phyloP scores from a whole-genome alignment of 2,329 filamentous ascomycete genomes.

The Pseudocercospora cruenta region DNA sequence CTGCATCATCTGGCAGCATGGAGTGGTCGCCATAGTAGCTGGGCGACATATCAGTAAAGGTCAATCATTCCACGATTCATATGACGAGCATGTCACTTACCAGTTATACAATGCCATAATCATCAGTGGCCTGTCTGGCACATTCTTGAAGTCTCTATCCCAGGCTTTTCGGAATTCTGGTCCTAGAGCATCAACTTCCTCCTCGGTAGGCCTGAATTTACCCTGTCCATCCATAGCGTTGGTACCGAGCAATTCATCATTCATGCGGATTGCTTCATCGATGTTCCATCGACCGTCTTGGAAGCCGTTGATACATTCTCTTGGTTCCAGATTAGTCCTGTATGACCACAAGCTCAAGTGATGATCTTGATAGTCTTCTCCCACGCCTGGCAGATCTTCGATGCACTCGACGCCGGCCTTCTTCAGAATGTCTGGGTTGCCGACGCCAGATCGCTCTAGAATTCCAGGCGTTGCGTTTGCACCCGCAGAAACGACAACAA shows the following conservation, averaged over 20 bases:
- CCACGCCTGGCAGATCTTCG: constrained; percentile 39
- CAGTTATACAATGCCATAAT: constrained; percentile 46
- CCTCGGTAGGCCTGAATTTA: constrained; percentile 60
- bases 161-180: constrained; percentile 58
- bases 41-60: not conserved
- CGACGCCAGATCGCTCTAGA: constrained; percentile 65
- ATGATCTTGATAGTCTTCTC: constrained; percentile 39
- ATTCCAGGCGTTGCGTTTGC: constrained; percentile 60
- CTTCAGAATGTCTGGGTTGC: constrained; percentile 52
- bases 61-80: not conserved
- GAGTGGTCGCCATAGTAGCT: constrained; percentile 40
- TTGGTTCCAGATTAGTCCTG: constrained; percentile 48
- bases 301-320: constrained; percentile 60
- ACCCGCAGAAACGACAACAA: constrained; percentile 64
- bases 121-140: constrained; percentile 54
- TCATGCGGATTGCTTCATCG: constrained; percentile 50
- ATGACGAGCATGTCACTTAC: constrained; percentile 30
- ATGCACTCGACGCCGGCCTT: constrained; percentile 35
- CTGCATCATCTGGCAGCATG: constrained; percentile 42
- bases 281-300: constrained; percentile 54
- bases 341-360: constrained; percentile 60
- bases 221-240: constrained; percentile 60
- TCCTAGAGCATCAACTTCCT: constrained; percentile 57
- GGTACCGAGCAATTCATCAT: constrained; percentile 59
- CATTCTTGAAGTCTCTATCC: constrained; percentile 58